Evolutionary conservation across 306 rosid genomes (phyloP).

Genomic region (Quercus aquifolioides): DNA sequence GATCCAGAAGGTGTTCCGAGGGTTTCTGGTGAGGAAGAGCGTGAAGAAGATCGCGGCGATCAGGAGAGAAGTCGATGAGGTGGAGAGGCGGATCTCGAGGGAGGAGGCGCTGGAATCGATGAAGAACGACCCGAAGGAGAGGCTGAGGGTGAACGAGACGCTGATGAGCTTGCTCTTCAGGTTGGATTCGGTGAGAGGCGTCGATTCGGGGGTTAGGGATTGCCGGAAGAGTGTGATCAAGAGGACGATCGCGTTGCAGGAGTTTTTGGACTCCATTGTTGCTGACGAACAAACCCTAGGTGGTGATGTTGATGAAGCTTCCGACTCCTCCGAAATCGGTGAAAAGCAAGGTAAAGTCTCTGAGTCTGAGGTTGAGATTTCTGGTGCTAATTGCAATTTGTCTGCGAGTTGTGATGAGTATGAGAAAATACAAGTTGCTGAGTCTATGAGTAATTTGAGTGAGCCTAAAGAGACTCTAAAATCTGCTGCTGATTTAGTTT

Average conservation of each 20-base stretch:
- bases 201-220: conserved; percentile 52
- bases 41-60: conserved; percentile 49
- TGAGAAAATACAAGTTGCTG: too few species aligned
- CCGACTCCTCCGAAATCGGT: neutral
- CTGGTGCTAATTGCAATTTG: neutral
- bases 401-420: neutral
- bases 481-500: too few species aligned
- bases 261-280: conserved; percentile 42
- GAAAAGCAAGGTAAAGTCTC: neutral
- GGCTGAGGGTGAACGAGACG: conserved; percentile 47
- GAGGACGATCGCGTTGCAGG: conserved; percentile 63
- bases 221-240: conserved; percentile 52
- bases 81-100: conserved; percentile 28
- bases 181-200: conserved; percentile 60
- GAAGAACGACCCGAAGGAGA: conserved; percentile 48
- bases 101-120: conserved; percentile 26
- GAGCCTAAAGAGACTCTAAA: too few species aligned
- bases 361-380: neutral
- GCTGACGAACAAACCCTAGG: neutral
- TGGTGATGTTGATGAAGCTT: neutral
- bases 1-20: conserved; percentile 64
- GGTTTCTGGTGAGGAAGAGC: conserved; percentile 54
- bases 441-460: too few species aligned
- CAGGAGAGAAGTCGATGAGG: conserved; percentile 39
- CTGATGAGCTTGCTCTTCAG: conserved; percentile 61